Base-by-base conservation (phyloP, 1,139 yeast species). In the Geotrichum histeridarum region DNA sequence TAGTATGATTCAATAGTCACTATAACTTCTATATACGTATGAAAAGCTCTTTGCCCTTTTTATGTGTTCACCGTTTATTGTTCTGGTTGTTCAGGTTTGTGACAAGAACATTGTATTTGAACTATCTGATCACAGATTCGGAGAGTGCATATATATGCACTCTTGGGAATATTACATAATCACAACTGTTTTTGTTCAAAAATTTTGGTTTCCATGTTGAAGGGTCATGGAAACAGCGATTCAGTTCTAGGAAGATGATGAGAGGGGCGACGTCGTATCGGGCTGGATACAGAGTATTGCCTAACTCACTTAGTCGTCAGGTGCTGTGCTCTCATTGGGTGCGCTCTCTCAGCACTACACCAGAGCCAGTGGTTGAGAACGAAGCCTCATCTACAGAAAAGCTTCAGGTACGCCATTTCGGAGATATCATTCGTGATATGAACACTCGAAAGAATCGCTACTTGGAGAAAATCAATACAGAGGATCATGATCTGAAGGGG, bases 371-470 rank as follows among this genome's bases (percentile, higher is more conserved):
- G 8, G 14, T 35, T 41, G 41, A 51, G 46, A 46, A 42, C 31
- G 15, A 42, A 45, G 39, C 33, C n/a, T 18, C 38, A 12, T 18
- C 8, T 15, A 15, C 37, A n/a, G 38, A 33, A n/a, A 17, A 38
- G 11, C 43, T 15, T 6, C 27, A 14, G 27, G 53, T 39, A 8
- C 47, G 47, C n/a, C 43, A 48, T 2, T 54, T 36, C 14, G 22
- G 33, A n/a, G 57, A 54, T 2, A 54, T 54, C 22, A 36, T 48
- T 5, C 33, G 15, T 9, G 57, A 51, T 32, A 54, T 54, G 38
- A 45, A 38, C 18, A 42, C 41, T 12, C 51, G 57, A 17, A 48
- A 48, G 42, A 50, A 50, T 42, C 36, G 31, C 8, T 52, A 47
- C 37, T 18, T 53, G 38, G 51, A 48, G 12, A 38, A 15, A 11